phyloP scores from a whole-genome alignment of 768 basidiomycete species.

The Mycena leptocephala region DNA sequence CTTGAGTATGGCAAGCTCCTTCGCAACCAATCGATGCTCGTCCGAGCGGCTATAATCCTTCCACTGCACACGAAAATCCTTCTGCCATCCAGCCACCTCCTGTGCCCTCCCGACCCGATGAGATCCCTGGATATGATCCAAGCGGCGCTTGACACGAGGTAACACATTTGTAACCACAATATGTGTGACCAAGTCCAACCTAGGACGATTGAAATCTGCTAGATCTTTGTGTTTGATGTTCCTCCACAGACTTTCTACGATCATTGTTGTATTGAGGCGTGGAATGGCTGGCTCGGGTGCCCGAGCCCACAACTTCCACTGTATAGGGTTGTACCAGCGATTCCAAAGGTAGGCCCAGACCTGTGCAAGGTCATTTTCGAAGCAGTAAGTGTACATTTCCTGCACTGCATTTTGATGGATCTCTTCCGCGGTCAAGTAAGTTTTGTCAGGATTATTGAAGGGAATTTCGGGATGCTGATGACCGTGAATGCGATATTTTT shows the following conservation, averaged over 20 bases:
- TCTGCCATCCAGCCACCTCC: no score
- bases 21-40: no score
- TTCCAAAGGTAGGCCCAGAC: conserved; percentile 5
- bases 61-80: no score
- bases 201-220: no score
- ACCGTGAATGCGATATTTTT: conserved; percentile 36
- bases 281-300: neutral
- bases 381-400: neutral
- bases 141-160: no score
- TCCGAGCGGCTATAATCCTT: no score
- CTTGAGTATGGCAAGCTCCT: no score
- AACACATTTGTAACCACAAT: no score
- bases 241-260: conserved; percentile 42
- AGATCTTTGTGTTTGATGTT: conserved; percentile 43
- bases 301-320: neutral
- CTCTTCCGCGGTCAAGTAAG: neutral
- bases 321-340: neutral
- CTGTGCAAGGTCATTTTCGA: neutral
- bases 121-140: no score
- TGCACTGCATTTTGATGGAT: neutral
- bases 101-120: no score
- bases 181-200: no score
- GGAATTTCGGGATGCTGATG: conserved; percentile 40
- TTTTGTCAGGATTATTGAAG: conserved; percentile 9
- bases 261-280: conserved; percentile 42